Conservation (phyloP, 108 stramenopile genomes). For the Parietichytrium sp. region DNA sequence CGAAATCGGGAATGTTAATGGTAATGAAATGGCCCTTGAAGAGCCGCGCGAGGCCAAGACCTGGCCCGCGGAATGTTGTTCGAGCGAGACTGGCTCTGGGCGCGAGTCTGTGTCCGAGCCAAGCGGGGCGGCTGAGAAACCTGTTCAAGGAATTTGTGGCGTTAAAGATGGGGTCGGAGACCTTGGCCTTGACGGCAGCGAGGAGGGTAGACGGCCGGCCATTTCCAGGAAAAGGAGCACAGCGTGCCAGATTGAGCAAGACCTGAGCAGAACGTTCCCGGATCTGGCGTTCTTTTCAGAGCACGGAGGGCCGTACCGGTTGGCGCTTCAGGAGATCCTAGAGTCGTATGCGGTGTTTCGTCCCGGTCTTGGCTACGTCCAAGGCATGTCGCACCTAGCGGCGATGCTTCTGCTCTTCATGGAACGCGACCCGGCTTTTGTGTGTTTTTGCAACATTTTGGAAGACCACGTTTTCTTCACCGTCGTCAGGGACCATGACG, state of each 20-base stretch:
- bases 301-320: constrained; percentile 23
- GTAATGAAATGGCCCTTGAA: background rate
- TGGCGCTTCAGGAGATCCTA: background rate
- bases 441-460: constrained; percentile 33
- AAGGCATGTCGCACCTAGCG: constrained; percentile 44
- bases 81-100: background rate
- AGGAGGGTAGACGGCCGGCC: background rate
- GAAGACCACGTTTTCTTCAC: constrained; percentile 10
- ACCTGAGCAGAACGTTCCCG: constrained; percentile 41
- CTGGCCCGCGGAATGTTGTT: background rate
- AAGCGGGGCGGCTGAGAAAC: background rate
- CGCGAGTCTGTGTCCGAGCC: background rate
- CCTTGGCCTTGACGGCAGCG: background rate
- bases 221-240: background rate
- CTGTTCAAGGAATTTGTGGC: background rate
- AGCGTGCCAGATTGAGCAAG: constrained; percentile 15
- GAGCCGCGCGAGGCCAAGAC: background rate
- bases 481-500: background rate
- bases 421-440: constrained; percentile 10
- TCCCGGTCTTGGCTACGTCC: constrained; percentile 46
- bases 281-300: constrained; percentile 9
- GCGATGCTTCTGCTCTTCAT: constrained; percentile 41
- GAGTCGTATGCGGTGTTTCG: constrained; percentile 35
- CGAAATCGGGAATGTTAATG: background rate
- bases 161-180: too few species aligned